phyloP scores from a whole-genome alignment of 1,284 basidiomycete species.

The Ceratobasidium papillatum region DNA sequence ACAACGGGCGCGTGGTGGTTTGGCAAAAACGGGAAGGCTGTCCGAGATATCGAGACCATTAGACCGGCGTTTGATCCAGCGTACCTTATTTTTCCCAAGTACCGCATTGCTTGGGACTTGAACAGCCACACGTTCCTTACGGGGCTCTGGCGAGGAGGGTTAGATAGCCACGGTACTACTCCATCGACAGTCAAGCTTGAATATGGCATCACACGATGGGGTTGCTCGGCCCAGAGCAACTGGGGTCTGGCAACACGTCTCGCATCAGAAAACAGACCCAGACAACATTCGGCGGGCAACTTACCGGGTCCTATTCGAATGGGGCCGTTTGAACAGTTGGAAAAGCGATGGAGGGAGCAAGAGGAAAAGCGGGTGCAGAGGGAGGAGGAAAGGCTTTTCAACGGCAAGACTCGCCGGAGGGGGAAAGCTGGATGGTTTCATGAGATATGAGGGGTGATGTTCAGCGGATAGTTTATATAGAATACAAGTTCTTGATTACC shows the following conservation, averaged over 20 bases:
- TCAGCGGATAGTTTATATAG: too few relatives aligned
- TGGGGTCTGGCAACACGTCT: neutral
- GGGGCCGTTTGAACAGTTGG: neutral
- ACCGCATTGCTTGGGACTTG: neutral
- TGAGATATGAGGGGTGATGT: too few relatives aligned
- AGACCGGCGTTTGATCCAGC: neutral
- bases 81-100: neutral
- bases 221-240: neutral
- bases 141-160: neutral
- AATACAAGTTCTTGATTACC: too few relatives aligned
- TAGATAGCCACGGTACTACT: neutral
- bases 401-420: too few relatives aligned
- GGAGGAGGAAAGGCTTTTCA: too few relatives aligned
- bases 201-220: slow-evolving; percentile 7
- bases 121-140: neutral
- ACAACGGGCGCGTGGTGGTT: neutral
- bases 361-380: too few relatives aligned
- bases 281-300: neutral
- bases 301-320: neutral
- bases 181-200: neutral
- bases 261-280: neutral
- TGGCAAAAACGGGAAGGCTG: neutral
- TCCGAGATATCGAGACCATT: neutral
- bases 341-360: too few relatives aligned
- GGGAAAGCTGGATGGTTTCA: too few relatives aligned